Evolutionary conservation across 805 yeast species (phyloP).

Genomic region (Metschnikowia gelsemii): DNA sequence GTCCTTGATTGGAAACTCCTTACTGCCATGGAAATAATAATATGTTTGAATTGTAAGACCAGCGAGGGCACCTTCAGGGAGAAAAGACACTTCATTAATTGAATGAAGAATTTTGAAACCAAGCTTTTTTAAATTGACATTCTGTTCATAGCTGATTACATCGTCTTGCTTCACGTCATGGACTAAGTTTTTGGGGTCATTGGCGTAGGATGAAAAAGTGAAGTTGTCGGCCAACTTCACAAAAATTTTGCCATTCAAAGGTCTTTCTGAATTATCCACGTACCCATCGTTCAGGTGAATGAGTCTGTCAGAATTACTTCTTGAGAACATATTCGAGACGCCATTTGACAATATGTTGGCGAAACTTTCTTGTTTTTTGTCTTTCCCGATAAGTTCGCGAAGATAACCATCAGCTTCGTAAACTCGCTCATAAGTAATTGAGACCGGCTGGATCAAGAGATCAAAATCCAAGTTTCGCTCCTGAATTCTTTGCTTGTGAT

Average conservation of each 20-base stretch:
- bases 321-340: slow-evolving; percentile 28
- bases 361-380: slow-evolving; percentile 54
- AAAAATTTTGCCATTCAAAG: slow-evolving; percentile 38
- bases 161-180: slow-evolving; percentile 12
- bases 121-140: slow-evolving; percentile 43
- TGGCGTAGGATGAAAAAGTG: slow-evolving; percentile 29
- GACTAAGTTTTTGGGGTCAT: slow-evolving; percentile 17
- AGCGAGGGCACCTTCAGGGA: slow-evolving; percentile 55
- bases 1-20: slow-evolving; percentile 22
- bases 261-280: slow-evolving; percentile 28
- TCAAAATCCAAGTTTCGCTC: slow-evolving; percentile 28
- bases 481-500: slow-evolving; percentile 36
- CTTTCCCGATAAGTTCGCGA: slow-evolving; percentile 55
- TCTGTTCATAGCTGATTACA: slow-evolving; percentile 27
- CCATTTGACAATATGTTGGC: slow-evolving; percentile 38
- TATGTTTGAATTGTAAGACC: slow-evolving; percentile 45
- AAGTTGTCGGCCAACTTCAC: slow-evolving; percentile 36
- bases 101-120: slow-evolving; percentile 56
- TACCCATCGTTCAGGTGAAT: slow-evolving; percentile 23
- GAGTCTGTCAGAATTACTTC: slow-evolving; percentile 6
- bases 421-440: slow-evolving; percentile 60
- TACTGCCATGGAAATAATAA: slow-evolving; percentile 23
- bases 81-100: slow-evolving; percentile 47
- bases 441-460: slow-evolving; percentile 49
- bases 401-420: slow-evolving; percentile 56